Evolutionary conservation across 345 rosid genomes (phyloP).

Genomic region (Euclidium syriacum): DNA sequence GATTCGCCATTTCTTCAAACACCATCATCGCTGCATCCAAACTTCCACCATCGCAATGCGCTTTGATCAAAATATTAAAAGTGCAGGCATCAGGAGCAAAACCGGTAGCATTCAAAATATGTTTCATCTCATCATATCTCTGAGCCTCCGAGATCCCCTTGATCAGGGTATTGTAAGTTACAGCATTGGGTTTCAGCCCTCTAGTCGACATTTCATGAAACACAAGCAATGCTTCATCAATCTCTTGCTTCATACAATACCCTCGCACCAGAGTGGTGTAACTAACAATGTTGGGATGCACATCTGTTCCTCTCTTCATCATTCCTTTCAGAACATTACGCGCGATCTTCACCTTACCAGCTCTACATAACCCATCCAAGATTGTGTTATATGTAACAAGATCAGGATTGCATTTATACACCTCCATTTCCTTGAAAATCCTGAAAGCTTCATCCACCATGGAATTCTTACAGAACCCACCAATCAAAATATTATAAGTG

Average conservation of each 20-base stretch:
- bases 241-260: constrained; percentile 61
- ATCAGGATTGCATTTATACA: constrained; percentile 53
- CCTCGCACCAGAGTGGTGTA: constrained; percentile 84
- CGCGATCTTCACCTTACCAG: constrained; percentile 69
- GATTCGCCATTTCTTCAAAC: constrained; percentile 46
- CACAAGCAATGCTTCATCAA: constrained; percentile 56
- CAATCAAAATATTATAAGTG: constrained; percentile 65
- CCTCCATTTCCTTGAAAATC: constrained; percentile 55
- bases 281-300: constrained; percentile 61
- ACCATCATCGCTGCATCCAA: constrained; percentile 50
- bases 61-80: constrained; percentile 58
- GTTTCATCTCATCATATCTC: constrained; percentile 54
- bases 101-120: constrained; percentile 34
- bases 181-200: constrained; percentile 53
- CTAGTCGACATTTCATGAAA: constrained; percentile 45
- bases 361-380: constrained; percentile 78
- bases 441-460: constrained; percentile 69
- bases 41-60: constrained; percentile 59
- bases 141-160: constrained; percentile 67
- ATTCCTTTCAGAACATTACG: constrained; percentile 69
- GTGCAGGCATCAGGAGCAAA: constrained; percentile 79
- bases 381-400: constrained; percentile 69
- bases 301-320: constrained; percentile 37
- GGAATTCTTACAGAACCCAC: constrained; percentile 66
- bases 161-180: constrained; percentile 66